Evolutionary conservation across 345 rosid genomes (phyloP), one percentile per base, ranked within the genome.

Genomic region (Eutrema japonicum): DNA sequence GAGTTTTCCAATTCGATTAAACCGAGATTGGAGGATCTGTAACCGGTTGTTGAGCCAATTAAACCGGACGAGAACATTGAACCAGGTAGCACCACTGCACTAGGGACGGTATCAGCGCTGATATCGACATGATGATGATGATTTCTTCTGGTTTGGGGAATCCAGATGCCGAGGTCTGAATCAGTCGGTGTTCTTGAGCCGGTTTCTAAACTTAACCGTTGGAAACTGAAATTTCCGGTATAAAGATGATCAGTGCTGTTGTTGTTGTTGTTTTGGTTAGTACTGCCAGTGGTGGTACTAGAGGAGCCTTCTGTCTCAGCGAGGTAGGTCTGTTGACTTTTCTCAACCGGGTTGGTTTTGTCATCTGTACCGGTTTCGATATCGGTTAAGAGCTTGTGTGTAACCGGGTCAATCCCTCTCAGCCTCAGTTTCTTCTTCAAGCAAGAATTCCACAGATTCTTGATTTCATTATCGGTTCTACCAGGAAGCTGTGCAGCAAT

Each of bases 401-500:
- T 86, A 35, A 79, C 82, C 71, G 88, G 90, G 66, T 86, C 90
- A 79, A 86, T 84, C 58, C 90, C 90, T 71, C 86, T 79, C 40
- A 77, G 78, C 67, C 82, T 84, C 14, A 86, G 68, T 76, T 82
- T 86, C 75, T 86, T 86, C 82, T 86, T 86, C 35, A 86, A 73
- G 60, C 86, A 84, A 72, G 90, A 86, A 42, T 86, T 86, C 90
- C 90, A 86, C 3, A 86, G 66, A 49, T 86, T 86, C 61, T 86
- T 86, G 48, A 86, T 86, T 81, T 86, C 90, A 74, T 86, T 86
- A 81, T 86, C 90, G 73, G 90, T 86, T 84, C 90, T 86, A 46
- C 90, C 90, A 0, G 90, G 90, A 57, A 86, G 78, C 69, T 84
- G 88, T 35, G 86, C 90, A 62, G 90, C 90, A 68, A 86, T 86